Evolutionary conservation across 2,329 filamentous ascomycete species (phyloP).

Genomic region (Fusarium mundagurra): DNA sequence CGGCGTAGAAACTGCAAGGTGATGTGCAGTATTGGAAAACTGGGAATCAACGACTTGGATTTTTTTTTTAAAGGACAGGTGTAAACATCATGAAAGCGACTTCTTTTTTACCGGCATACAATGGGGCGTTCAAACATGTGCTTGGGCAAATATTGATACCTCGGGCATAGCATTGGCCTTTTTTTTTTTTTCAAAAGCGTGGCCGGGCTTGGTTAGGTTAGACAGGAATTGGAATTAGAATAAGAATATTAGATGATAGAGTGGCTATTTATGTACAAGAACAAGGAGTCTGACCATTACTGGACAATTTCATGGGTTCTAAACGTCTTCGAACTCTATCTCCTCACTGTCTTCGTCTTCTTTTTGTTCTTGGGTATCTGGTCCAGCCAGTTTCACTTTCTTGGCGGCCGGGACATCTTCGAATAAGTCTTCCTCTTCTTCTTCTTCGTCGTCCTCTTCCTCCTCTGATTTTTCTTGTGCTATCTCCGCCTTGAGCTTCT

Average conservation of each 20-base stretch:
- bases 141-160: constrained; percentile 29
- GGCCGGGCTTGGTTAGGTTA: constrained; percentile 1
- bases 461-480: constrained; percentile 48
- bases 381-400: constrained; percentile 65
- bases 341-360: constrained; percentile 57
- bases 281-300: neutral
- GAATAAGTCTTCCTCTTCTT: constrained; percentile 51
- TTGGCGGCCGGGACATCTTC: constrained; percentile 66
- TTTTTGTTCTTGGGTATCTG: constrained; percentile 46
- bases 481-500: constrained; percentile 71
- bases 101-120: constrained; percentile 20
- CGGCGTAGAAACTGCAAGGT: constrained; percentile 40
- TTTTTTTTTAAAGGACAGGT: neutral
- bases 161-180: constrained; percentile 28
- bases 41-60: neutral
- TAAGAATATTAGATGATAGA: constrained; percentile 25
- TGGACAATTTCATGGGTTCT: neutral
- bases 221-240: constrained; percentile 32
- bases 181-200: constrained; percentile 7
- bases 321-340: constrained; percentile 70
- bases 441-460: constrained; percentile 53
- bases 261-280: neutral
- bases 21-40: neutral
- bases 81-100: constrained; percentile 22
- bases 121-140: constrained; percentile 26